A percentile compares a stretch with the other conserved stretches of the same genome.
Conservation (phyloP, 2,329 filamentous ascomycete species). For the Neoscytalidium dimidiatum region DNA sequence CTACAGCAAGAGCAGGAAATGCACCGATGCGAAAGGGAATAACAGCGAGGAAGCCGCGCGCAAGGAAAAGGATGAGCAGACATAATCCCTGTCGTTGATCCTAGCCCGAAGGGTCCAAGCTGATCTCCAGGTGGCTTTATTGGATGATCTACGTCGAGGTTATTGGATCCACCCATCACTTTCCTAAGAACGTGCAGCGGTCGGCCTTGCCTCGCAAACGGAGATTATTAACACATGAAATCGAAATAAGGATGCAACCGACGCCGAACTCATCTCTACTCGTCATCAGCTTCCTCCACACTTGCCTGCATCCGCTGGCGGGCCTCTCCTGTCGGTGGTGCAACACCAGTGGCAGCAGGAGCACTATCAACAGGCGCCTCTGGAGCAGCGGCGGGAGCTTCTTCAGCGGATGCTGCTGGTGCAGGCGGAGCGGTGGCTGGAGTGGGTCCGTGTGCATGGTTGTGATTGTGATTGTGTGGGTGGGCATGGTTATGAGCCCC, state of each 20-base stretch:
- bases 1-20: neutral
- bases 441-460: slow-evolving; percentile 33
- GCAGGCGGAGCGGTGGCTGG: slow-evolving; percentile 31
- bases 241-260: slow-evolving; percentile 1
- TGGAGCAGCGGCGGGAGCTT: neutral
- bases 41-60: neutral
- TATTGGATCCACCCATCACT: slow-evolving; percentile 13
- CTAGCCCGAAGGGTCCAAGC: neutral
- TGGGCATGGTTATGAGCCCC: slow-evolving; percentile 25
- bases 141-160: slow-evolving; percentile 9
- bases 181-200: slow-evolving; percentile 1
- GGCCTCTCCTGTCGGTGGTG: slow-evolving; percentile 16
- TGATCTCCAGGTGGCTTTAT: slow-evolving; percentile 9
- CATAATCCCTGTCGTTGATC: slow-evolving; percentile 10
- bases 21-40: neutral
- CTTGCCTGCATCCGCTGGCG: slow-evolving; percentile 36
- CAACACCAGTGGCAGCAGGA: slow-evolving; percentile 14
- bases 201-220: slow-evolving; percentile 1
- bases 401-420: slow-evolving; percentile 23
- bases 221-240: slow-evolving; percentile 15
- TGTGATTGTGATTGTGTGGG: slow-evolving; percentile 34
- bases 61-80: neutral
- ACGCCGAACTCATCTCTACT: slow-evolving; percentile 22
- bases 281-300: slow-evolving; percentile 41
- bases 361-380: slow-evolving; percentile 8